phyloP scores from a whole-genome alignment of 805 yeast species.

The Metschnikowia drakensbergensis region DNA sequence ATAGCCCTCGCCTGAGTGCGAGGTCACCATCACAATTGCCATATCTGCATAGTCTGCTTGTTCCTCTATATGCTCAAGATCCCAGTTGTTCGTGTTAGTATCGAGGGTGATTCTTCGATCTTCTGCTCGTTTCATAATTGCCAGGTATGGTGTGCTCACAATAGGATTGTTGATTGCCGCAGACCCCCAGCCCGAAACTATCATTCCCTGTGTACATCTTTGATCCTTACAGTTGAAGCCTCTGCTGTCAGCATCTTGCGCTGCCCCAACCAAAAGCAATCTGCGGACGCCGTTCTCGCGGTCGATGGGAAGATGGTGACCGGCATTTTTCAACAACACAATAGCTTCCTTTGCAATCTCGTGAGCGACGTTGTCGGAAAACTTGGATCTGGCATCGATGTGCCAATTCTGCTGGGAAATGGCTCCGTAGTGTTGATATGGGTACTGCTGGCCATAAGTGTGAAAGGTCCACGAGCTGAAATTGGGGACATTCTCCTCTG shows the following conservation, averaged over 20 bases:
- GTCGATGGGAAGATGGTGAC: constrained; percentile 50
- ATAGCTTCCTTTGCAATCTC: constrained; percentile 56
- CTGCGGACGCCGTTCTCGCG: constrained; percentile 39
- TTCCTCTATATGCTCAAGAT: constrained; percentile 40
- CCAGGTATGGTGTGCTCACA: constrained; percentile 57
- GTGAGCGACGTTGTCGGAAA: constrained; percentile 46
- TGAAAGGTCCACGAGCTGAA: constrained; percentile 58
- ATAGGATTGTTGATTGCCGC: constrained; percentile 54
- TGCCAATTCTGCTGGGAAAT: constrained; percentile 51
- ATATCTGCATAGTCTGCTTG: constrained; percentile 49
- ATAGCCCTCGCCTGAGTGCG: constrained; percentile 59
- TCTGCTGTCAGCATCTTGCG: constrained; percentile 47
- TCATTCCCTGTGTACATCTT: constrained; percentile 49
- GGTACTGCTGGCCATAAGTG: constrained; percentile 50
- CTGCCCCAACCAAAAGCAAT: constrained; percentile 48
- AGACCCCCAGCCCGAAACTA: constrained; percentile 65
- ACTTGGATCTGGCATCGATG: constrained; percentile 48
- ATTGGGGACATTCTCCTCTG: constrained; percentile 45
- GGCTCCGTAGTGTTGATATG: constrained; percentile 54
- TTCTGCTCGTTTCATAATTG: constrained; percentile 45
- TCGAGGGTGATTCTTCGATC: constrained; percentile 45
- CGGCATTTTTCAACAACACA: constrained; percentile 51
- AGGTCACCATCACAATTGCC: constrained; percentile 51
- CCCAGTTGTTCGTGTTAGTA: constrained; percentile 44
- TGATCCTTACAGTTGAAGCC: constrained; percentile 56